Percentiles rank a stretch among this genome's conserved stretches.
Evolutionary conservation across 768 basidiomycete genomes (phyloP).

Genomic region (Cystobasidium ongulense): DNA sequence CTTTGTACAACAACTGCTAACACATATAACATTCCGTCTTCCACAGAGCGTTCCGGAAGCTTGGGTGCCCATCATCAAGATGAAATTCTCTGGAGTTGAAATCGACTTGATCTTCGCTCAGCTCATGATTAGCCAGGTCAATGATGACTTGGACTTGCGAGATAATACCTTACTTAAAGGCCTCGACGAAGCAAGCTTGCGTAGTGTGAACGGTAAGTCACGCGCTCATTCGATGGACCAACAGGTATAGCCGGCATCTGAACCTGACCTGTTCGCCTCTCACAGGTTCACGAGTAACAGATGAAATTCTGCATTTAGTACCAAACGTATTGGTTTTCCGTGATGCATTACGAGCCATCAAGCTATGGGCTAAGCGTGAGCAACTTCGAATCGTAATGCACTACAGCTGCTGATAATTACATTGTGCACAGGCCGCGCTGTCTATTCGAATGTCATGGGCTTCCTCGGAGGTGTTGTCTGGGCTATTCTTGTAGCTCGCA

Average conservation of each 20-base stretch:
- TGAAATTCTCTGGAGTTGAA: slow-evolving; percentile 81
- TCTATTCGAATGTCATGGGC: slow-evolving; percentile 95
- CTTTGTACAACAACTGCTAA: too few relatives aligned
- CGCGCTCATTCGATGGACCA: slow-evolving; percentile 41
- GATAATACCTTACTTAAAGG: slow-evolving; percentile 87
- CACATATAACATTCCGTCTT: slow-evolving; percentile 7
- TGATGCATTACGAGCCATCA: slow-evolving; percentile 88
- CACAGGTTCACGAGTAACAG: slow-evolving; percentile 84
- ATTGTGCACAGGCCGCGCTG: slow-evolving; percentile 64
- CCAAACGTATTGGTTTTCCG: slow-evolving; percentile 91
- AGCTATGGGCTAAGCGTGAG: slow-evolving; percentile 89
- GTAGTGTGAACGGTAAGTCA: slow-evolving; percentile 73
- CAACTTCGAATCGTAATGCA: neutral
- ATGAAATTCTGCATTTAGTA: slow-evolving; percentile 87
- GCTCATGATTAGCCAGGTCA: slow-evolving; percentile 73
- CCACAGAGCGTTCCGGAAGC: slow-evolving; percentile 90
- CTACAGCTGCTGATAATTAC: neutral
- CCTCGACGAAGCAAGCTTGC: slow-evolving; percentile 85
- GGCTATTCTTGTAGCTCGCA: slow-evolving; percentile 97
- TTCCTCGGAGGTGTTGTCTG: slow-evolving; percentile 97
- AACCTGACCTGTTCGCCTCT: neutral
- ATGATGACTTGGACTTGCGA: slow-evolving; percentile 77
- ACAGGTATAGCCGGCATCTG: neutral
- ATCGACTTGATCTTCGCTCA: slow-evolving; percentile 92
- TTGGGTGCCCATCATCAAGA: slow-evolving; percentile 88